Conservation (phyloP, 768 basidiomycete genomes). For the Serendipita indica region DNA sequence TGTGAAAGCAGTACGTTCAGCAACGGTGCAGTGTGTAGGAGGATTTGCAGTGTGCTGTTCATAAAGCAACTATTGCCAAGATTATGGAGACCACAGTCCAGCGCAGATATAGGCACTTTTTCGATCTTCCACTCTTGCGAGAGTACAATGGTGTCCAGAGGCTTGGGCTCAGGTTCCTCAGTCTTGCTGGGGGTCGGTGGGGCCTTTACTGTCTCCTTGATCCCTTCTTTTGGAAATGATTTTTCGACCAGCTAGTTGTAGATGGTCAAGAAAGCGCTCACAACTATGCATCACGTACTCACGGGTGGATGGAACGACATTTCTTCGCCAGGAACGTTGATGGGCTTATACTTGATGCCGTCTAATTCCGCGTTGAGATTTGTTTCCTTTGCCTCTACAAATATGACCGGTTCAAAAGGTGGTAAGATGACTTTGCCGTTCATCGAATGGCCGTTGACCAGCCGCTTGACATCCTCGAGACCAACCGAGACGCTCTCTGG, state of each 20-base stretch:
- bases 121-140: conserved; percentile 51
- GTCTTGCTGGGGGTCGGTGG: conserved; percentile 16
- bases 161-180: conserved; percentile 20
- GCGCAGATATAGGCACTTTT: conserved; percentile 25
- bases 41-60: conserved; percentile 86
- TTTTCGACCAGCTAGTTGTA: too few species aligned
- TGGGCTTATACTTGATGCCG: conserved; percentile 52
- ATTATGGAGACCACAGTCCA: conserved; percentile 61
- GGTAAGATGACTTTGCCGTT: background rate
- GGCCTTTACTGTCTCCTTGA: too few species aligned
- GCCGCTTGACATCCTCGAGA: background rate
- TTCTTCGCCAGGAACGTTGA: conserved; percentile 53
- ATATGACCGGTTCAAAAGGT: conserved; percentile 4
- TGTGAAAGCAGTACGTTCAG: conserved; percentile 36
- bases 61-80: conserved; percentile 91
- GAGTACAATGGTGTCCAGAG: conserved; percentile 35
- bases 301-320: too few species aligned
- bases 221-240: too few species aligned
- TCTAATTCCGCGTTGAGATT: conserved; percentile 10
- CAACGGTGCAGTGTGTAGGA: conserved; percentile 84
- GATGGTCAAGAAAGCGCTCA: too few species aligned
- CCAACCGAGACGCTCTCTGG: background rate
- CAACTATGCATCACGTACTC: too few species aligned
- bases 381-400: conserved; percentile 13
- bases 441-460: background rate